A percentile compares a stretch with the other conserved stretches of the same genome.
These are phyloP conservation scores for Naganishia cerealis DNA, from an alignment of 1,284 basidiomycete genomes.

Conservation along the genomic window DNA sequence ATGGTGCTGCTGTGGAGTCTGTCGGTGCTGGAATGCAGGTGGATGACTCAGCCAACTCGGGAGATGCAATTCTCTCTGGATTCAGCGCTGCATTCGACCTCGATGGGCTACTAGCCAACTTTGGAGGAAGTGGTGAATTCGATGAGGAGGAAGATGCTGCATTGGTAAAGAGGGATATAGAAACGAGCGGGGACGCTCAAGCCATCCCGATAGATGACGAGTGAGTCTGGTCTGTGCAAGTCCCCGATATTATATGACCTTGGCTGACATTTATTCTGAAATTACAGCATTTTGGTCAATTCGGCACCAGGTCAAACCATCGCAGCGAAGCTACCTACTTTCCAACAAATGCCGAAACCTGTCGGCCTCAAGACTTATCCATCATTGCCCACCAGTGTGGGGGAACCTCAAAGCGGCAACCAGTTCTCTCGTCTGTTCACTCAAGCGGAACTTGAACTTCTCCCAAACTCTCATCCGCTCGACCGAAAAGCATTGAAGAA, in stretches of 20 bases:
- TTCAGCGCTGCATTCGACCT: constrained; percentile 52
- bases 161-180: constrained; percentile 37
- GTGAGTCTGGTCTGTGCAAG: constrained; percentile 18
- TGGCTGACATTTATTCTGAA: neutral
- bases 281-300: constrained; percentile 6
- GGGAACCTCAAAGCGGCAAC: constrained; percentile 19
- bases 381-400: neutral
- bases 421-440: constrained; percentile 45
- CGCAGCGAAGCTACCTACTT: neutral
- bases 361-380: neutral
- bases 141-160: constrained; percentile 43
- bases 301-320: neutral
- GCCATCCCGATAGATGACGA: constrained; percentile 34
- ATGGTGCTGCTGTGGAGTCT: constrained; percentile 11
- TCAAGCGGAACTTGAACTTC: constrained; percentile 47
- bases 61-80: constrained; percentile 49
- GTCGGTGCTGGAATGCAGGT: constrained; percentile 43
- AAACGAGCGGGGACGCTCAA: constrained; percentile 1
- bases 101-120: constrained; percentile 50
- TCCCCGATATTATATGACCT: neutral
- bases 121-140: constrained; percentile 50
- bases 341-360: neutral
- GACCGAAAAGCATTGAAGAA: constrained; percentile 46
- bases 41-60: constrained; percentile 39
- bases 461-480: constrained; percentile 40